These are phyloP conservation scores for Graphiopsis chlorocephala DNA, from an alignment of 2,329 filamentous ascomycete genomes.

Conservation along the genomic window DNA sequence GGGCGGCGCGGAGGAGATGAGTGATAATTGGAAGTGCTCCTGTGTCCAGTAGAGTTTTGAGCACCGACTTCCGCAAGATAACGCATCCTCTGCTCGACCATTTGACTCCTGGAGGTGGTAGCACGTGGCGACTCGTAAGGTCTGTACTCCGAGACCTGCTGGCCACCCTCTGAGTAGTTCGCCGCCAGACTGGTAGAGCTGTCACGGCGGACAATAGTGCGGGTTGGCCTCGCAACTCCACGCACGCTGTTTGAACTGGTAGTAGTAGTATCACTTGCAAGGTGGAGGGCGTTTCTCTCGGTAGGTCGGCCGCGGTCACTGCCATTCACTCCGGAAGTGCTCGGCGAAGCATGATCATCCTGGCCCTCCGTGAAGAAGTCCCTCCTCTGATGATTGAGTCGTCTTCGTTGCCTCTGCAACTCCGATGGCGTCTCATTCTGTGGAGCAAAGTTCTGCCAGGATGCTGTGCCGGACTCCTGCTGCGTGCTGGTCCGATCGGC, in stretches of 20 bases:
- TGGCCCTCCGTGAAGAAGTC: neutral
- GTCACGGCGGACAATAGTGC: neutral
- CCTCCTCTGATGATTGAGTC: neutral
- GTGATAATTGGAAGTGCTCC: neutral
- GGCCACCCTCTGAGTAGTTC: slow-evolving; percentile 8
- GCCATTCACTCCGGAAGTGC: neutral
- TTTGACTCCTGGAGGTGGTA: slow-evolving; percentile 10
- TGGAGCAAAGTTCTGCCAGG: neutral
- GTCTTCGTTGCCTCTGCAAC: neutral
- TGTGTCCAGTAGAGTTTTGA: neutral
- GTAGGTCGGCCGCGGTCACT: neutral
- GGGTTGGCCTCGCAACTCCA: neutral
- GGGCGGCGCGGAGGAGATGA: neutral
- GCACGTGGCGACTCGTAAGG: slow-evolving; percentile 30
- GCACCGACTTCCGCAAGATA: neutral
- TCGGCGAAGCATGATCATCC: neutral
- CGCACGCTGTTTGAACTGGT: neutral
- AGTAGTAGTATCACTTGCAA: neutral
- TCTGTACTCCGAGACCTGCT: slow-evolving; percentile 33
- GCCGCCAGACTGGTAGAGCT: neutral
- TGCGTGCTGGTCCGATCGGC: neutral
- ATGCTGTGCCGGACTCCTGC: neutral
- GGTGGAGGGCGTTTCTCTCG: neutral
- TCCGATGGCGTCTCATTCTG: neutral
- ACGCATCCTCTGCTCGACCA: neutral